Percentiles rank a stretch among this genome's conserved stretches.
These are phyloP conservation scores for Leccinum uliginosum DNA, from an alignment of 768 basidiomycete genomes.

Conservation along the genomic window DNA sequence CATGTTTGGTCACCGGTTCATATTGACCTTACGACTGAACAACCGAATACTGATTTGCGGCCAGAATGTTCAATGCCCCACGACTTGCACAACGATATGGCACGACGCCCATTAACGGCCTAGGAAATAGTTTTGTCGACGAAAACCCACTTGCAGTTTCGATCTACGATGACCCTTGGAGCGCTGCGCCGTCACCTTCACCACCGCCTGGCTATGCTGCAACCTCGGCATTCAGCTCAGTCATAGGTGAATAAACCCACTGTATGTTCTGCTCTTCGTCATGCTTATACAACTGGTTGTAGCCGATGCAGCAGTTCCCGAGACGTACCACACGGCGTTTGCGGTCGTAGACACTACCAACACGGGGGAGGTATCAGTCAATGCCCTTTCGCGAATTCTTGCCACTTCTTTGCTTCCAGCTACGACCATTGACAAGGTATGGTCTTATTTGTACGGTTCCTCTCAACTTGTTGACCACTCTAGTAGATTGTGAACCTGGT, in stretches of 20 bases:
- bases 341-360: slow-evolving; percentile 65
- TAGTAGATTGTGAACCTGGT: slow-evolving; percentile 85
- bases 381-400: slow-evolving; percentile 75
- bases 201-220: slow-evolving; percentile 54
- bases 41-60: slow-evolving; percentile 5
- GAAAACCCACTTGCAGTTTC: slow-evolving; percentile 72
- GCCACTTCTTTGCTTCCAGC: slow-evolving; percentile 77
- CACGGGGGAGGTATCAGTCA: slow-evolving; percentile 77
- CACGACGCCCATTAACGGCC: slow-evolving; percentile 48
- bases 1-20: slow-evolving; percentile 4
- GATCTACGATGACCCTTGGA: slow-evolving; percentile 82
- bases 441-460: not conserved
- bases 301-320: slow-evolving; percentile 81
- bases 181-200: slow-evolving; percentile 65
- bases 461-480: slow-evolving; percentile 4
- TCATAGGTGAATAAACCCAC: slow-evolving; percentile 57
- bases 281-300: slow-evolving; percentile 13
- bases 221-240: slow-evolving; percentile 56
- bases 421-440: slow-evolving; percentile 75
- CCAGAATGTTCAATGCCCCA: slow-evolving; percentile 80
- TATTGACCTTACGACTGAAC: slow-evolving; percentile 5
- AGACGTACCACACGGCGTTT: slow-evolving; percentile 72
- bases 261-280: not conserved
- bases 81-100: slow-evolving; percentile 68
- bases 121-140: slow-evolving; percentile 71